Conservation (phyloP, 352 stramenopile species). For the Pythium scleroteichum region DNA sequence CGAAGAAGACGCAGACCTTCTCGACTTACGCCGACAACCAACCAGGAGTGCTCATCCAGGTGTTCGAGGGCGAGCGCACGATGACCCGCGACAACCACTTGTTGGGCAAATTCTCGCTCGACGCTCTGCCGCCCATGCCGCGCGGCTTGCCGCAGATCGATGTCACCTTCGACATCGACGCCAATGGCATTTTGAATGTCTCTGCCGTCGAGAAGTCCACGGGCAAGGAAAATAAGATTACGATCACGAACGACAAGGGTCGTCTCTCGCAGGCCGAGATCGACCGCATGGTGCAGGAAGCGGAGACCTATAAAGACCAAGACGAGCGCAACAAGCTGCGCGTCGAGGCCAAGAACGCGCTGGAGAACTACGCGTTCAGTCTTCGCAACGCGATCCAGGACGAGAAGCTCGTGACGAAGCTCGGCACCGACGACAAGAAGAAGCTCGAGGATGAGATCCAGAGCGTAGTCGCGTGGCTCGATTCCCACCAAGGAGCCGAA, state of each 20-base stretch:
- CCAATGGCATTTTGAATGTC: slow-evolving; percentile 94
- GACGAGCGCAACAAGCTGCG: slow-evolving; percentile 95
- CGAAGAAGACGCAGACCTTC: slow-evolving; percentile 87
- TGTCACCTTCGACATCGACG: slow-evolving; percentile 91
- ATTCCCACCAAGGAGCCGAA: slow-evolving; percentile 85
- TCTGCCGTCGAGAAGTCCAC: slow-evolving; percentile 93
- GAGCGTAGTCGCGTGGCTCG: slow-evolving; percentile 96
- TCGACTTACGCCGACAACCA: slow-evolving; percentile 90
- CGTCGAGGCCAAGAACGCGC: slow-evolving; percentile 94
- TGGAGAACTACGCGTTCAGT: slow-evolving; percentile 96
- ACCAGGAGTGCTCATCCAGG: slow-evolving; percentile 81
- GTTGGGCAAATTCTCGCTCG: slow-evolving; percentile 86
- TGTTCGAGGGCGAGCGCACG: slow-evolving; percentile 91
- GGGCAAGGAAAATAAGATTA: slow-evolving; percentile 97
- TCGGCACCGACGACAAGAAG: slow-evolving; percentile 88
- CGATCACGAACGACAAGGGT: slow-evolving; percentile 98
- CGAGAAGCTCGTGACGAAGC: slow-evolving; percentile 92
- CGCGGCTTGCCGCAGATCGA: slow-evolving; percentile 90
- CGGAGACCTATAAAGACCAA: slow-evolving; percentile 97
- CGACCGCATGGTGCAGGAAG: slow-evolving; percentile 98
- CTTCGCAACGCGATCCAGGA: slow-evolving; percentile 91
- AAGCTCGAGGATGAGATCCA: slow-evolving; percentile 87
- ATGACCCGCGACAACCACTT: slow-evolving; percentile 94
- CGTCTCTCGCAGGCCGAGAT: slow-evolving; percentile 97
- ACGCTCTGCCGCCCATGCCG: slow-evolving; percentile 86